Base-by-base conservation (phyloP, 2,329 filamentous ascomycete genomes). In the Fusarium brachygibbosum region DNA sequence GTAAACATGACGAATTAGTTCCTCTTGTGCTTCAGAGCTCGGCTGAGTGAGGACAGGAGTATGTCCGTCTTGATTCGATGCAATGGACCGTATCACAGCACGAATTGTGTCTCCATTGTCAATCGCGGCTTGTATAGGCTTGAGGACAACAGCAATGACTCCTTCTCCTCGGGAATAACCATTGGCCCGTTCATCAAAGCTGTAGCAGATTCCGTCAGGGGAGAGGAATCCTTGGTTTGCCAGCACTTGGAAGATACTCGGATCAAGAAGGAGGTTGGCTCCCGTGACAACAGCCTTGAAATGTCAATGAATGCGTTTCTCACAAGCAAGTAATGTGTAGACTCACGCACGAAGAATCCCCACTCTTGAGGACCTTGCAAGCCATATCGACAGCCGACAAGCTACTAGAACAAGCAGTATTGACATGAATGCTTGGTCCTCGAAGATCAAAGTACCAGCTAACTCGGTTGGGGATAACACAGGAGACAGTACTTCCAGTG, bases 81-180 rank as follows among this genome's bases (percentile, higher is more conserved):
- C 56, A 4, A 62, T 51, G 2, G 54, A 52, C 3, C 79, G 74
- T 28, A 83, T 79, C 6, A 81, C 76, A 11, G 77, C 79, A 3
- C 79, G 75, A 41, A 83, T 79, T 50, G 75, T 76, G 52, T 82
- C 76, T 3, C 79, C 78, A 61, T 82, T 73, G 17, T 44, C 74
- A 6, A 89, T 57, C 0, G 88, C 88, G 2, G 79, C 74, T 7
- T 72, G 76, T 2, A 89, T 70, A 2, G 74, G 77, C 72, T 89
- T 89, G 0, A 90, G 66, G 0, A 88, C 75, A 0, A 89, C 66
- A 0, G 79, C 76, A 2, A 58, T 55, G 1, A 67, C 44, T 16
- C 69, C 67, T 35, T 78, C 76, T 0, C 77, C 78, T 13, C 77
- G 63, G 4, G 68, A 74, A 38, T 78, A 79, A 0, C 79, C 78